Evolutionary conservation across 441 rosid genomes (phyloP), one percentile per base, ranked within the genome.

Genomic region (Croton setiger): DNA sequence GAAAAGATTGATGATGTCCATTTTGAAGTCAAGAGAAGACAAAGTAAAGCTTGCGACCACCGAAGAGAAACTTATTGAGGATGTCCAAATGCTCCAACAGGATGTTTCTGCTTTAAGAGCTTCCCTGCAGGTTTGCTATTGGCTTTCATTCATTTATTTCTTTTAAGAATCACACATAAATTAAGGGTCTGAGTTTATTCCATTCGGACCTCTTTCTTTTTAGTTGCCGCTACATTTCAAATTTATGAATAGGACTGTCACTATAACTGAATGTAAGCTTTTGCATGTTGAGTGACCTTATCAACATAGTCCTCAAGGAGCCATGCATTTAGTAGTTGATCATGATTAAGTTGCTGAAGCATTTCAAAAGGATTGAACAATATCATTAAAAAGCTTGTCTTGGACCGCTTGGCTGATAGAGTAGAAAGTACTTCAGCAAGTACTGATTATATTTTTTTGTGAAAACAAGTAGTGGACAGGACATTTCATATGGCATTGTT

Each of bases 31-130:
- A 65, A 80, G 76, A 76, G 88, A 84, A 80, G 87, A 89, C 68
- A 90, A 84, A 79, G 80, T 75, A 20, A 85, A 83, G 78, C 86
- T 88, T 63, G 86, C 83, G 63, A 84, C 81, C 74, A 79, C 72
- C 0, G 96, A 93, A 82, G 90, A 86, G 73, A 85, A 83, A 69
- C 95, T 93, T 77, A 81, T 83, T 23, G 86, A 80, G 78, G 96
- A 90, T 74, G 92, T 93, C 61, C 92, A 82, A 69, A 69, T 23
- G 74, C 85, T 90, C 77, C 96, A 84, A 69, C 84, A 78, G 73
- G 88, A 90, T 64, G 90, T 81, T 78, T 84, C 88, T 51, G 76
- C 87, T 27, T 85, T 87, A 15, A 87, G 94, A 79, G 85, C 85
- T 76, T 83, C 82, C 47, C 67, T 88, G 44, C 88, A 87, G 95